These are phyloP conservation scores for Ganoderma lingzhi DNA, from an alignment of 1,284 basidiomycete genomes.

Conservation along the genomic window DNA sequence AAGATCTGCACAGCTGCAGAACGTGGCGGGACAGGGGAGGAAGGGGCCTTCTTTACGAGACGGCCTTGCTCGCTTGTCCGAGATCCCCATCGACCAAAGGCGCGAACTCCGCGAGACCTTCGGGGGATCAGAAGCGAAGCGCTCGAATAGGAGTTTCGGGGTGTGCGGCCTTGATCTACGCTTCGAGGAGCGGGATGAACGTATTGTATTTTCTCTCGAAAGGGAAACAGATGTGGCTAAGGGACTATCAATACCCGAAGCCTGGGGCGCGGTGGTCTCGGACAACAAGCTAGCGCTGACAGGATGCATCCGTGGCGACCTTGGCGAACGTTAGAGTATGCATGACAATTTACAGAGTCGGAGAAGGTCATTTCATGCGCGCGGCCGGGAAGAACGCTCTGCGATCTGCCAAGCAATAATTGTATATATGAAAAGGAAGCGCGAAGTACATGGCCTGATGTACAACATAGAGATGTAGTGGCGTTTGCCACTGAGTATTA, in stretches of 20 bases:
- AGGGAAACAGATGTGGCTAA: neutral
- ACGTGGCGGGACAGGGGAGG: neutral
- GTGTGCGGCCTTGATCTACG: neutral
- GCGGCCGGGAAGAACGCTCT: slow-evolving; percentile 1
- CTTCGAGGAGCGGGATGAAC: neutral
- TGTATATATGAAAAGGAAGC: neutral
- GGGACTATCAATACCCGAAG: neutral
- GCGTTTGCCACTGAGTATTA: neutral
- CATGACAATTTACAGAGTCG: neutral
- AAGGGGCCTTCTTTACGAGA: neutral
- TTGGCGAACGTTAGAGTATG: neutral
- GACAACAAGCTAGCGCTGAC: neutral
- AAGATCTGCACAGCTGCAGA: slow-evolving; percentile 1
- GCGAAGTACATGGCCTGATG: neutral
- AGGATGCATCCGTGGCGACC: neutral
- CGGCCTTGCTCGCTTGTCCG: slow-evolving; percentile 7
- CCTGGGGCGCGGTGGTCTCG: neutral
- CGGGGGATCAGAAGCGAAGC: neutral
- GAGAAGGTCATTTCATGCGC: neutral
- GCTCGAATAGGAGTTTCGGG: slow-evolving; percentile 5
- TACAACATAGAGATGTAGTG: slow-evolving; percentile 3
- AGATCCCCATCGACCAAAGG: slow-evolving; percentile 12
- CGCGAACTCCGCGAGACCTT: neutral
- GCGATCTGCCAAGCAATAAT: slow-evolving; percentile 8
- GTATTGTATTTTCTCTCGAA: neutral